These are phyloP conservation scores for Clarireedia paspali DNA, from an alignment of 2,329 filamentous ascomycete genomes.

Conservation along the genomic window DNA sequence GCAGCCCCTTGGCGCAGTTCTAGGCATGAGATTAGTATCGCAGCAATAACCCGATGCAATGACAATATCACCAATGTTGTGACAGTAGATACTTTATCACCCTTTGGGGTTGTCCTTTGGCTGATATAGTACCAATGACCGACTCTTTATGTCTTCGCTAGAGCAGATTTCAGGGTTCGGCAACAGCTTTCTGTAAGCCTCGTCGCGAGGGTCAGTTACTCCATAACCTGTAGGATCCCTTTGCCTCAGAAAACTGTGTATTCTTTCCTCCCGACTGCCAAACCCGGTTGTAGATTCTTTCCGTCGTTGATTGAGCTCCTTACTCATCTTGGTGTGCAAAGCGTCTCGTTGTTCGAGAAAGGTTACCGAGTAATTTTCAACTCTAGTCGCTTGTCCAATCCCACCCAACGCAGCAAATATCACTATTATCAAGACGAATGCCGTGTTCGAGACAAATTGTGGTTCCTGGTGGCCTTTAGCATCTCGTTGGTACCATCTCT, in stretches of 20 bases:
- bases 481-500: conserved; percentile 60
- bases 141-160: conserved; percentile 32
- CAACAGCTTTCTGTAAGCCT: conserved; percentile 37
- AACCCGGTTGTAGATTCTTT: conserved; percentile 44
- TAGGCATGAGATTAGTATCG: neutral
- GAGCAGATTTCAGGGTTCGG: conserved; percentile 38
- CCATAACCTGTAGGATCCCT: conserved; percentile 43
- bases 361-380: conserved; percentile 51
- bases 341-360: conserved; percentile 61
- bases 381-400: conserved; percentile 63
- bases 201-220: conserved; percentile 30
- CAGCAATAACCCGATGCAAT: neutral
- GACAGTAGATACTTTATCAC: neutral
- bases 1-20: neutral
- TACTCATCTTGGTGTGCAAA: conserved; percentile 59
- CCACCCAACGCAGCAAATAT: conserved; percentile 62
- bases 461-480: conserved; percentile 42
- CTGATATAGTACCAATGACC: conserved; percentile 14
- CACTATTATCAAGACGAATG: conserved; percentile 68
- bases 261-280: conserved; percentile 53
- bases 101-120: conserved; percentile 2
- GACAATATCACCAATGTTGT: neutral
- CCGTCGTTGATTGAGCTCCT: conserved; percentile 47
- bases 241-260: conserved; percentile 70
- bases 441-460: conserved; percentile 67